Conservation (phyloP, 2,329 filamentous ascomycete genomes). For the Thielaviopsis ethacetica region DNA sequence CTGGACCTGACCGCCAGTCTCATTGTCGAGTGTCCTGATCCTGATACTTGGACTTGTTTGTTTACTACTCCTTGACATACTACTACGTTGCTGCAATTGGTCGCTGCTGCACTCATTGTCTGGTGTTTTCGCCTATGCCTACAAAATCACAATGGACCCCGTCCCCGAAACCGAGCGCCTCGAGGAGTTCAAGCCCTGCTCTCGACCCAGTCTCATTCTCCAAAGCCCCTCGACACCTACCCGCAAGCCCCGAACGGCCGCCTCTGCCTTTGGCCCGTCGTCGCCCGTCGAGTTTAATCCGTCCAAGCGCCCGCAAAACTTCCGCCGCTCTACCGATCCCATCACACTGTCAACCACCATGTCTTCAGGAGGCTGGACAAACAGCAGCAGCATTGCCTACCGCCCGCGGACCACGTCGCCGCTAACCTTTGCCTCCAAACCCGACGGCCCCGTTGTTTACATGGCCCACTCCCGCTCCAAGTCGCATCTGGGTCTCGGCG, state of each 20-base stretch:
- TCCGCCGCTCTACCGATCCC: constrained; percentile 44
- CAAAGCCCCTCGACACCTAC: constrained; percentile 21
- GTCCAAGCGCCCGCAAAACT: constrained; percentile 32
- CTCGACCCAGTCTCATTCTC: constrained; percentile 36
- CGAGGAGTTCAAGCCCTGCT: constrained; percentile 46
- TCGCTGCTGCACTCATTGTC: background rate
- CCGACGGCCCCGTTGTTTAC: background rate
- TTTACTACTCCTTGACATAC: no score
- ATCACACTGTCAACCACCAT: constrained; percentile 31
- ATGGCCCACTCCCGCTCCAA: constrained; percentile 9
- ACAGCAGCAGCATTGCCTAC: constrained; percentile 33
- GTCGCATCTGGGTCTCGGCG: constrained; percentile 23
- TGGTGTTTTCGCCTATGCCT: background rate
- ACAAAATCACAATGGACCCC: constrained; percentile 37
- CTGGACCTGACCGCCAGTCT: no score
- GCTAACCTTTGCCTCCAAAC: constrained; percentile 23
- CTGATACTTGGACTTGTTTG: no score
- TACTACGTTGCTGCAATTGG: background rate
- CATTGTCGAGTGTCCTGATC: no score
- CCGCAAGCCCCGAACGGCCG: constrained; percentile 1
- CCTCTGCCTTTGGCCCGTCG: constrained; percentile 3
- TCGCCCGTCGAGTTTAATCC: constrained; percentile 25
- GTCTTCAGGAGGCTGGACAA: constrained; percentile 32
- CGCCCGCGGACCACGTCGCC: constrained; percentile 47
- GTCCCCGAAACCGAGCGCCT: constrained; percentile 53